Evolutionary conservation across 805 yeast genomes (phyloP), one percentile per base, ranked within the genome.

Genomic region (Candida argentea): DNA sequence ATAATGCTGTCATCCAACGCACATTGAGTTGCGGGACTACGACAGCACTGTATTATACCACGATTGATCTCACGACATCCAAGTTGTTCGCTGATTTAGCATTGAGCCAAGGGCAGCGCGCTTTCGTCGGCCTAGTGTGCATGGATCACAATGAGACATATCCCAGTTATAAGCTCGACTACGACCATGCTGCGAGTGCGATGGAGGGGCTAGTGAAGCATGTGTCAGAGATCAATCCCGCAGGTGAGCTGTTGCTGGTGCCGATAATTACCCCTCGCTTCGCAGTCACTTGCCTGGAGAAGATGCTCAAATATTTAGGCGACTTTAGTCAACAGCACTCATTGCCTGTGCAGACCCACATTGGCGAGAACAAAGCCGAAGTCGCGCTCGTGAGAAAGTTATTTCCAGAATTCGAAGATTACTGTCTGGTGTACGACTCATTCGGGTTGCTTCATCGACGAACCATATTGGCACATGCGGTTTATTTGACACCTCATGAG

Each of bases 191-290:
- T 20, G 48, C 76, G 23, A 43, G 53, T 12, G 64, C 76, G 4
- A 82, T 82, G 37, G 37, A 58, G 10, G 52, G 60, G 4, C 73
- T 85, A 3, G 64, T 82, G 3, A 59, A 69, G 6, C 76, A 78
- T 44, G 62, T 84, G 20, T 44, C 52, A 11, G 36, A 50, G 5
- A 54, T 72, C 27, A 82, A 79, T 35, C 77, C 83, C 2, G 23
- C 25, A 7, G 30, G 25, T n/a, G 66, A 69, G 12, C 36, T 61
- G 3, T 39, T 59, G 35, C 67, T 89, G 10, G 58, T 67, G 28
- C 94, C 97, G 0, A 75, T 87, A 9, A 40, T 89, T 7, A 89
- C 97, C 2, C 97, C 98, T 6, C 60, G 98, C 33, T 89, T 89
- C 59, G 97, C 97, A 0, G 94, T 94, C 2, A 71, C 82, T 12